Evolutionary conservation across 805 yeast species (phyloP), one percentile per base, ranked within the genome.

Genomic region (Schwanniomyces yamadae): DNA sequence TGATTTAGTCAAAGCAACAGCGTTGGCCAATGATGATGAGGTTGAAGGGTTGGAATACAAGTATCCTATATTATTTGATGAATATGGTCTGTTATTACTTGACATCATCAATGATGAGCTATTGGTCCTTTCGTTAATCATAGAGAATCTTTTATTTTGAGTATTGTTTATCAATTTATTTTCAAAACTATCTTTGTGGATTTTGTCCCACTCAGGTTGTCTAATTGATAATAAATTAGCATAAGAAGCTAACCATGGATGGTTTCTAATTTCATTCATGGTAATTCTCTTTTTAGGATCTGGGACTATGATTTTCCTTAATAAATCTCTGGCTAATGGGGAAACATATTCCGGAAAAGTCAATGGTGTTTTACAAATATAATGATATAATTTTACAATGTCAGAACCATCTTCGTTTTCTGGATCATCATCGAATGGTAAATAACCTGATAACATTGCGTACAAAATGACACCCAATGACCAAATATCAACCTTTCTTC

Each of bases 361-460:
- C 51, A 93, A 70, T 4, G 96, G 87, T 1, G 97, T 88, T 34
- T 81, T 74, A 16, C 96, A 88, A 45, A 93, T 93, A 64, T 93
- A 93, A 54, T 83, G 86, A 65, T 93, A 93, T 41, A 93, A 71
- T 55, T 84, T 82, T 15, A 90, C 86, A 54, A 93, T 91, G 61
- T 93, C 95, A 38, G 90, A 85, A 34, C 97, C 96, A 57, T 91
- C 96, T 23, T 96, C 98, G 55, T 93, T 93, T 36, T 84, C 83
- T 14, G 96, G 93, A 59, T 93, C 99, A 61, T 93, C 99, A 55
- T 93, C 99, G 69, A 88, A 93, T 1, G 99, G 99, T 42, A 93
- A 71, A 60, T 93, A 93, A 2, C 99, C 99, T 0, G 98, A 91
- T 32, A 93, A 70, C 96, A 93, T 93, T 8, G 98, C 97, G 55